phyloP scores from a whole-genome alignment of 2,329 filamentous ascomycete species.

The Nemania diffusa region DNA sequence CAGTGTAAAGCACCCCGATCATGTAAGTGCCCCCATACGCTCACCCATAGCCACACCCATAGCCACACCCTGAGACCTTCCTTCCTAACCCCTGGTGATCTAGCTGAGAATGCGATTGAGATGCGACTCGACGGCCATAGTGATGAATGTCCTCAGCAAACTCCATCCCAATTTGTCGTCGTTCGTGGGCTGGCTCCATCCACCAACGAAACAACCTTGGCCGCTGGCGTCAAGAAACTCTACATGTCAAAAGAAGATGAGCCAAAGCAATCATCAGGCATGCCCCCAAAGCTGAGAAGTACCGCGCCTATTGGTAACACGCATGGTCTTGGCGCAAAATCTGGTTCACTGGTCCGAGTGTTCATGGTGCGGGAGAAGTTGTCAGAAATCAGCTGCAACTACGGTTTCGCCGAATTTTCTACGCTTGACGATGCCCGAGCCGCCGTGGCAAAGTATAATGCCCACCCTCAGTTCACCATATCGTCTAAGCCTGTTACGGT shows the following conservation, averaged over 20 bases:
- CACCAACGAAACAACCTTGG: conserved; percentile 77
- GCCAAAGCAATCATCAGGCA: conserved; percentile 56
- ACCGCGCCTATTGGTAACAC: conserved; percentile 66
- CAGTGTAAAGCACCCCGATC: conserved; percentile 51
- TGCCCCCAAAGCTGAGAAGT: conserved; percentile 65
- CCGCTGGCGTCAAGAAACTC: conserved; percentile 77
- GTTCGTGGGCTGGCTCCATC: conserved; percentile 76
- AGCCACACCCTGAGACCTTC: not conserved
- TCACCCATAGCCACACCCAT: too few species aligned
- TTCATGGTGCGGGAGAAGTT: conserved; percentile 79
- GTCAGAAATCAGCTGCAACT: conserved; percentile 79
- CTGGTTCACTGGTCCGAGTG: conserved; percentile 79
- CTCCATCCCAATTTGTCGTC: conserved; percentile 79
- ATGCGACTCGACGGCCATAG: conserved; percentile 60
- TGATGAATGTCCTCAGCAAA: conserved; percentile 59
- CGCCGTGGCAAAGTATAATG: conserved; percentile 76
- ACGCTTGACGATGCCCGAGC: conserved; percentile 79
- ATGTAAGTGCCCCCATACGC: conserved; percentile 42
- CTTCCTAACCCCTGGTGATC: conserved; percentile 11
- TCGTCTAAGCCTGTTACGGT: conserved; percentile 76
- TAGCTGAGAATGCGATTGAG: conserved; percentile 48
- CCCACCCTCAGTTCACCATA: conserved; percentile 80
- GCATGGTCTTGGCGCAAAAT: conserved; percentile 74
- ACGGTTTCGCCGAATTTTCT: conserved; percentile 86
- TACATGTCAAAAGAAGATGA: conserved; percentile 69